A percentile compares a stretch with the other conserved stretches of the same genome.
These are phyloP conservation scores for Solanum tarijense DNA, from an alignment of 257 asterid species.

Conservation along the genomic window DNA sequence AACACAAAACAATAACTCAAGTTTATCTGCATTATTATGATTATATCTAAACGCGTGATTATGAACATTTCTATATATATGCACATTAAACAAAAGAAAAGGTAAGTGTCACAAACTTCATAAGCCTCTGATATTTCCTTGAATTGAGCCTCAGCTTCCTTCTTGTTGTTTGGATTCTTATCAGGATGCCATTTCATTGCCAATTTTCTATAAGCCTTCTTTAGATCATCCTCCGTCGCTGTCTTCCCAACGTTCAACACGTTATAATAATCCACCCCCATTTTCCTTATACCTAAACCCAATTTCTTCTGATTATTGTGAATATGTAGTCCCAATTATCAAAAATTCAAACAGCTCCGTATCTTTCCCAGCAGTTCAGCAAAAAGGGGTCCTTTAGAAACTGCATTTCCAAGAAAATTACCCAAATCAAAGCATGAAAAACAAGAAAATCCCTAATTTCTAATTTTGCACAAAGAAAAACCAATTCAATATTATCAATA, in stretches of 20 bases:
- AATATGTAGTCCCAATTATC: background rate
- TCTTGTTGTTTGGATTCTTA: slow-evolving; percentile 69
- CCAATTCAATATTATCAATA: background rate
- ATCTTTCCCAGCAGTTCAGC: background rate
- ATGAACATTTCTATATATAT: background rate
- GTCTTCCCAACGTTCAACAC: slow-evolving; percentile 50
- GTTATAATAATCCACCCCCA: slow-evolving; percentile 79
- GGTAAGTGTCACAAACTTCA: slow-evolving; percentile 33
- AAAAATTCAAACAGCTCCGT: background rate
- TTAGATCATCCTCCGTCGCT: slow-evolving; percentile 88
- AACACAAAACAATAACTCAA: background rate
- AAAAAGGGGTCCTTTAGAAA: background rate
- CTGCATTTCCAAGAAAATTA: background rate
- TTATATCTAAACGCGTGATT: background rate
- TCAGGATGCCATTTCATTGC: slow-evolving; percentile 99
- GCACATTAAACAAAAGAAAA: background rate
- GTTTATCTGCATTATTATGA: background rate
- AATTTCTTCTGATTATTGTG: background rate
- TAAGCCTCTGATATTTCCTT: slow-evolving; percentile 89
- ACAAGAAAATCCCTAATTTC: background rate
- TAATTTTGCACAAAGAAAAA: too few relatives aligned
- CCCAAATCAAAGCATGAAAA: background rate
- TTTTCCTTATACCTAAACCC: slow-evolving; percentile 2
- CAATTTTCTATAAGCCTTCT: slow-evolving; percentile 71
- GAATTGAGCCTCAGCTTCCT: slow-evolving; percentile 82